Conservation (phyloP, 1,284 basidiomycete genomes). For the Trametes pubescens region DNA sequence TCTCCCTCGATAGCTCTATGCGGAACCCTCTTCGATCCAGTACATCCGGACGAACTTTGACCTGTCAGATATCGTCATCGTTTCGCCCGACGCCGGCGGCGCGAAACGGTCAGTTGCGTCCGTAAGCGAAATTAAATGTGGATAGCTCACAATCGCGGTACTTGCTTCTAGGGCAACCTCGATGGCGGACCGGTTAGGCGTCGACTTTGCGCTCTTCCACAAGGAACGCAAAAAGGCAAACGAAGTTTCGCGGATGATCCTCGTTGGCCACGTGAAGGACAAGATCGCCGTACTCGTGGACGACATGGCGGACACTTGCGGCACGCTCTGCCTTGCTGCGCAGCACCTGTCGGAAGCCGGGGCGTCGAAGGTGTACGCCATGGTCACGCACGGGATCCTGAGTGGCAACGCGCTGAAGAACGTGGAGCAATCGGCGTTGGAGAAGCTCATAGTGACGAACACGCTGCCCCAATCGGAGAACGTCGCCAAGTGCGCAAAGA, state of each 20-base stretch:
- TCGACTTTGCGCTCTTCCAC: conserved; percentile 99
- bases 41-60: conserved; percentile 96
- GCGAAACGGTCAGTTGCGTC: conserved; percentile 85
- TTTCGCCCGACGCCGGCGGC: conserved; percentile 98
- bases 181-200: conserved; percentile 95
- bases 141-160: conserved; percentile 12
- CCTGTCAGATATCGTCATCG: conserved; percentile 91
- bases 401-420: conserved; percentile 85
- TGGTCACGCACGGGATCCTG: conserved; percentile 98
- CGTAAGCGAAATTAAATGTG: too few species aligned
- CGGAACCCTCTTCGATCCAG: conserved; percentile 95
- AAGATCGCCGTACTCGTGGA: conserved; percentile 99
- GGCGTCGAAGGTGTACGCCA: conserved; percentile 86
- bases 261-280: conserved; percentile 93
- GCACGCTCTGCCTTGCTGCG: conserved; percentile 94
- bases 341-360: conserved; percentile 92
- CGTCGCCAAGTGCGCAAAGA: conserved; percentile 79
- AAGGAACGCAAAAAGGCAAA: conserved; percentile 99
- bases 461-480: conserved; percentile 93
- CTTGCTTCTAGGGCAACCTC: conserved; percentile 84
- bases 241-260: conserved; percentile 98
- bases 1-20: conserved; percentile 76
- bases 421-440: conserved; percentile 80
- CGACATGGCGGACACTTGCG: conserved; percentile 99
- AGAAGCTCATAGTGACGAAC: conserved; percentile 98